These are phyloP conservation scores for Chrysosporium keratinophilum DNA, from an alignment of 2,329 filamentous ascomycete genomes.

Conservation along the genomic window DNA sequence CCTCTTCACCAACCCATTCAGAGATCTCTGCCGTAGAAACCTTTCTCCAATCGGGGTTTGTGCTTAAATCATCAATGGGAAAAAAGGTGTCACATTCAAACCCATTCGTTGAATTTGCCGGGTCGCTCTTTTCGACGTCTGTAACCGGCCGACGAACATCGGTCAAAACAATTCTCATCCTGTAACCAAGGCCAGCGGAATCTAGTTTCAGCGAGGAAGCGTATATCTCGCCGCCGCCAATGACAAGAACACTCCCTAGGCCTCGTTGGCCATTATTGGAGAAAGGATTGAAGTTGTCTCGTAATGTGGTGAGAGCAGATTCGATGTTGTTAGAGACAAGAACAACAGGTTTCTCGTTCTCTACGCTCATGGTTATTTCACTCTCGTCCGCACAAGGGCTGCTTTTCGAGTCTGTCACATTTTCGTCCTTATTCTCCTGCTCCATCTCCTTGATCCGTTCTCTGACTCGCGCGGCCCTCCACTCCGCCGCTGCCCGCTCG, in stretches of 20 bases:
- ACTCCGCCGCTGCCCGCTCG: conserved; percentile 27
- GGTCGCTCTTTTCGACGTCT: conserved; percentile 11
- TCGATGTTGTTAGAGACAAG: conserved; percentile 51
- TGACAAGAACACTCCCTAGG: conserved; percentile 63
- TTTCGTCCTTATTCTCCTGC: conserved; percentile 16
- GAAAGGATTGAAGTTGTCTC: conserved; percentile 16
- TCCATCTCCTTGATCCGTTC: conserved; percentile 19
- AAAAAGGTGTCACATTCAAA: conserved; percentile 43
- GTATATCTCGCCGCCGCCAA: conserved; percentile 85
- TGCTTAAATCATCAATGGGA: conserved; percentile 30
- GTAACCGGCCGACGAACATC: conserved; percentile 26
- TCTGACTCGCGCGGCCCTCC: conserved; percentile 25
- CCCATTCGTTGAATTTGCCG: conserved; percentile 16
- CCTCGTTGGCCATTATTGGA: conserved; percentile 15
- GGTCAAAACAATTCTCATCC: conserved; percentile 33
- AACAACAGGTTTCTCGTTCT: conserved; percentile 25
- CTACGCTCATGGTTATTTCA: conserved; percentile 1
- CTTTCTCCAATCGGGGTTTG: conserved; percentile 26
- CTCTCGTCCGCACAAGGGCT: conserved; percentile 5
- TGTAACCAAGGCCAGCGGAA: conserved; percentile 1
- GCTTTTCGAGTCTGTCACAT: background rate
- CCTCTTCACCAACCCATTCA: conserved; percentile 36
- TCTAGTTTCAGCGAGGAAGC: conserved; percentile 48
- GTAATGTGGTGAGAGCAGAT: conserved; percentile 42
- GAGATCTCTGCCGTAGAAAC: conserved; percentile 28